These are phyloP conservation scores for Didymella glomerata DNA, from an alignment of 2,329 filamentous ascomycete species.

Conservation along the genomic window DNA sequence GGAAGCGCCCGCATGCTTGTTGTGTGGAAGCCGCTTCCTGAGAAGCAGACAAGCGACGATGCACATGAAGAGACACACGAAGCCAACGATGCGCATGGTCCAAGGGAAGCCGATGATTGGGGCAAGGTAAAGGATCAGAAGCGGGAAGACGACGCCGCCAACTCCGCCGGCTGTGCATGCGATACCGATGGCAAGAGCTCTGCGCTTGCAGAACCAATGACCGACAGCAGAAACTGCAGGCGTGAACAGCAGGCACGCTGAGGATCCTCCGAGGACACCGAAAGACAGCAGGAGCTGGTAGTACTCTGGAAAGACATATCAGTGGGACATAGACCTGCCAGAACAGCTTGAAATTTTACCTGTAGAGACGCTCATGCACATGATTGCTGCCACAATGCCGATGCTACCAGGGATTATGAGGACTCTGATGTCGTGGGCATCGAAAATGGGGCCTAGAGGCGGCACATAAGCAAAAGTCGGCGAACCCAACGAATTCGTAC, in stretches of 20 bases:
- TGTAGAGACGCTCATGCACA: slow-evolving; percentile 44
- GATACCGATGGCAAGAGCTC: slow-evolving; percentile 53
- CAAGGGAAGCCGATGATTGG: slow-evolving; percentile 67
- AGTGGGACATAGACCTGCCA: background rate
- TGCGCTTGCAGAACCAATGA: slow-evolving; percentile 54
- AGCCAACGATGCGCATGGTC: slow-evolving; percentile 68
- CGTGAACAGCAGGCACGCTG: slow-evolving; percentile 51
- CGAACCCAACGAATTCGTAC: background rate
- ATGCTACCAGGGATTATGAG: slow-evolving; percentile 45
- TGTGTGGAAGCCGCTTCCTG: slow-evolving; percentile 58
- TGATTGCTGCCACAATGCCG: slow-evolving; percentile 39
- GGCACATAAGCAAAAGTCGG: slow-evolving; percentile 11
- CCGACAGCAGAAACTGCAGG: slow-evolving; percentile 50
- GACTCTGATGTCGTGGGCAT: slow-evolving; percentile 45
- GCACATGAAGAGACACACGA: slow-evolving; percentile 60
- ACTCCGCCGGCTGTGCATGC: slow-evolving; percentile 52
- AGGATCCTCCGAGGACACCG: slow-evolving; percentile 54
- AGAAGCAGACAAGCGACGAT: slow-evolving; percentile 49
- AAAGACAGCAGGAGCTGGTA: slow-evolving; percentile 57
- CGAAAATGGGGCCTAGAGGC: slow-evolving; percentile 49
- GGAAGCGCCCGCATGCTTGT: slow-evolving; percentile 41
- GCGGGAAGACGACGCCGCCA: slow-evolving; percentile 62
- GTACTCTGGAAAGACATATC: slow-evolving; percentile 39
- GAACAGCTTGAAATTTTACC: background rate
- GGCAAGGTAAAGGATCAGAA: slow-evolving; percentile 63